Percentiles rank a stretch among this genome's conserved stretches.
Evolutionary conservation across 2,329 filamentous ascomycete species (phyloP).

Genomic region (Xylariaceae sp.): DNA sequence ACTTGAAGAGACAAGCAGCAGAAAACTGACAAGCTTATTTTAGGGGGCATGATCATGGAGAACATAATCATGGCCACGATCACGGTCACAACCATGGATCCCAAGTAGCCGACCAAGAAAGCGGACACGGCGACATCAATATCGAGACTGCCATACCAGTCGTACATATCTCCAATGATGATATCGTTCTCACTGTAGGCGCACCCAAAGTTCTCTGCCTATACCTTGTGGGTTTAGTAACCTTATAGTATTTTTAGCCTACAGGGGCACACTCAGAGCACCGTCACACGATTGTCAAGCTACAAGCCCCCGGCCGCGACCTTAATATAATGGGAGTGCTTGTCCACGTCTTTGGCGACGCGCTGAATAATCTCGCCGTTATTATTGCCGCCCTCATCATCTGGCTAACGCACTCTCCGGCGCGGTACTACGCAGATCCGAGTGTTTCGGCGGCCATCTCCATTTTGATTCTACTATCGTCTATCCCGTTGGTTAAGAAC

Average conservation of each 20-base stretch:
- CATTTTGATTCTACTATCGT: slow-evolving; percentile 65
- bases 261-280: slow-evolving; percentile 44
- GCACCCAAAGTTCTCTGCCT: neutral
- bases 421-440: slow-evolving; percentile 68
- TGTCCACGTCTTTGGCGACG: slow-evolving; percentile 68
- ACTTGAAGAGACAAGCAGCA: no score
- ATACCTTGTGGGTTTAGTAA: neutral
- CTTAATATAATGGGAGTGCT: slow-evolving; percentile 70
- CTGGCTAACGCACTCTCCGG: slow-evolving; percentile 57
- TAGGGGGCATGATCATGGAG: slow-evolving; percentile 24
- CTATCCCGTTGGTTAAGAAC: slow-evolving; percentile 58
- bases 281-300: slow-evolving; percentile 37
- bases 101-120: slow-evolving; percentile 19
- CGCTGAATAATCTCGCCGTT: slow-evolving; percentile 72
- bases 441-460: slow-evolving; percentile 65
- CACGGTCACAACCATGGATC: slow-evolving; percentile 20
- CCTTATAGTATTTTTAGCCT: slow-evolving; percentile 20
- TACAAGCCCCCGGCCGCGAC: slow-evolving; percentile 45
- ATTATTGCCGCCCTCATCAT: slow-evolving; percentile 66
- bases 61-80: slow-evolving; percentile 37
- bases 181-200: slow-evolving; percentile 25
- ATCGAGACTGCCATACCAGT: slow-evolving; percentile 23
- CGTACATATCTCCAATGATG: slow-evolving; percentile 21
- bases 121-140: slow-evolving; percentile 27
- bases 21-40: no score